Percentiles rank a stretch among this genome's conserved stretches.
phyloP scores from a whole-genome alignment of 164 flowering plant genomes.

The Vitis labrusca region DNA sequence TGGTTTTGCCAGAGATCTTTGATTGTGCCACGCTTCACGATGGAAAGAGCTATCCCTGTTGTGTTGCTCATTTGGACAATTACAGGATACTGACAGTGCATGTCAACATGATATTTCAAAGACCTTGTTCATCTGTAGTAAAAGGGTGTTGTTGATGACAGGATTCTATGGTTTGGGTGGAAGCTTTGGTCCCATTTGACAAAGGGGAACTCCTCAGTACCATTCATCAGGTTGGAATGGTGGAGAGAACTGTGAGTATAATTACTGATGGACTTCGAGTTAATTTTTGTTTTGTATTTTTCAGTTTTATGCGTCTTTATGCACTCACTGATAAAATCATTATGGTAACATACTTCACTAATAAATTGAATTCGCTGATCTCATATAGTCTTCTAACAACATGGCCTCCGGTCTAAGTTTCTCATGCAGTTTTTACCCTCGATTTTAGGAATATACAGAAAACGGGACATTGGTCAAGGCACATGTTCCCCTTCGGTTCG shows the following conservation, averaged over 20 bases:
- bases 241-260: slow-evolving; percentile 71
- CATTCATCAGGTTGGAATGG: slow-evolving; percentile 88
- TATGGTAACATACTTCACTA: no score
- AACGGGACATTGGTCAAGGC: slow-evolving; percentile 79
- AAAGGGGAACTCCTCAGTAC: slow-evolving; percentile 89
- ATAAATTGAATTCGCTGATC: no score
- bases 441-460: slow-evolving; percentile 61
- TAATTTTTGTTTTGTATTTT: neutral
- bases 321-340: no score
- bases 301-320: neutral
- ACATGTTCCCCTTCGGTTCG: slow-evolving; percentile 82
- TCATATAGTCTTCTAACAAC: no score
- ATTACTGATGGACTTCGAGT: neutral
- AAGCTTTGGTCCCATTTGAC: slow-evolving; percentile 83
- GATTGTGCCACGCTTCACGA: no score
- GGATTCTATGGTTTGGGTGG: slow-evolving; percentile 96
- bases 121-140: no score
- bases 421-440: neutral
- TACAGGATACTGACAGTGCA: no score
- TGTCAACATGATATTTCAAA: no score
- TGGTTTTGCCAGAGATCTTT: no score
- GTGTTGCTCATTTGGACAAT: no score
- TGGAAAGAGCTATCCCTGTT: no score
- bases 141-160: slow-evolving; percentile 18
- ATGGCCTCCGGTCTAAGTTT: neutral